Percentiles rank a stretch among this genome's conserved stretches.
phyloP scores from a whole-genome alignment of 257 asterid species.

The Primulina eburnea region DNA sequence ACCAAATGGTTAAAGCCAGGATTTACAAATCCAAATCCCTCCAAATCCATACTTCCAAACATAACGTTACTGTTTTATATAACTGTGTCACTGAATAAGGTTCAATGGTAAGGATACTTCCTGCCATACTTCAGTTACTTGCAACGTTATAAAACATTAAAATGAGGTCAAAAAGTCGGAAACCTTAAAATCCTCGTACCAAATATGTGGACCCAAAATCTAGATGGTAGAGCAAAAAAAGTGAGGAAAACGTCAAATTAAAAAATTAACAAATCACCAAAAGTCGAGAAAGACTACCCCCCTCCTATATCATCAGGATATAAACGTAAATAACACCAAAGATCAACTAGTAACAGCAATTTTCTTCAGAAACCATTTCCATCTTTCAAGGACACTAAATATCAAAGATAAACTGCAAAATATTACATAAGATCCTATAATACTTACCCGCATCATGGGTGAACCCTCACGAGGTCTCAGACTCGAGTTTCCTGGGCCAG shows the following conservation, averaged over 20 bases:
- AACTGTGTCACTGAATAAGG: background rate
- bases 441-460: conserved; percentile 71
- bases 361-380: background rate
- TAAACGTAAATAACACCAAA: background rate
- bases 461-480: conserved; percentile 63
- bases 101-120: background rate
- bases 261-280: too few relatives aligned
- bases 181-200: background rate
- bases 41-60: too few relatives aligned
- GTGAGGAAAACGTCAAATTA: background rate
- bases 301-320: background rate
- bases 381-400: too few relatives aligned
- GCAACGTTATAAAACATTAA: background rate
- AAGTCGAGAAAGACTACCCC: background rate
- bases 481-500: conserved; percentile 65
- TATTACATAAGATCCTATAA: conserved; percentile 14
- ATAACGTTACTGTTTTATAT: background rate
- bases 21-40: too few relatives aligned
- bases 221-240: background rate
- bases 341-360: background rate
- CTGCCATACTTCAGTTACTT: background rate
- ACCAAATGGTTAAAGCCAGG: too few relatives aligned
- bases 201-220: background rate
- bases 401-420: conserved; percentile 4
- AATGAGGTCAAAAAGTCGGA: background rate